Conservation (phyloP, 306 rosid species). For the Luffa acutangula region DNA sequence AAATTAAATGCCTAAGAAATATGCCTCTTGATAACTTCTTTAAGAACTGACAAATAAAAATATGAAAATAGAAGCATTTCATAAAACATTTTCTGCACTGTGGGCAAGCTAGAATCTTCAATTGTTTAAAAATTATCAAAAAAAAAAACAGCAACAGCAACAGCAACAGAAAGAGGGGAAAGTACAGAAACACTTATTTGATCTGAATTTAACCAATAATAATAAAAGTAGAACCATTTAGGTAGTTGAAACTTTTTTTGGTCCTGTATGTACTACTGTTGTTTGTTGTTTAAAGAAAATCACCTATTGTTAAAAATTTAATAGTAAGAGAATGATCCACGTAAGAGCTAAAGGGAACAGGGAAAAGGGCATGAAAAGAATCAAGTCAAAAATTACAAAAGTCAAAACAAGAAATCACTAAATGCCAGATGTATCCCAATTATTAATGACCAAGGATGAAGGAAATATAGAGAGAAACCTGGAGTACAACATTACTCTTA, state of each 20-base stretch:
- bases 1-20: neutral
- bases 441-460: neutral
- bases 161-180: too few relatives aligned
- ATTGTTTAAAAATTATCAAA: too few relatives aligned
- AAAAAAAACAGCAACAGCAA: too few relatives aligned
- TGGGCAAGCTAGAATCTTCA: too few relatives aligned
- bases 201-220: too few relatives aligned
- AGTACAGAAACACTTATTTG: too few relatives aligned
- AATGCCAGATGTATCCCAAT: neutral
- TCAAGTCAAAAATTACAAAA: neutral
- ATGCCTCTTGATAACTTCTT: neutral
- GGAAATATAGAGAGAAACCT: neutral
- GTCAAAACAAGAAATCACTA: neutral
- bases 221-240: too few relatives aligned
- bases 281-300: neutral
- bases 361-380: neutral
- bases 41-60: neutral
- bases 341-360: neutral
- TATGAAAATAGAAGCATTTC: neutral
- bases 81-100: neutral
- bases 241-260: neutral
- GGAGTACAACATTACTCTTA: neutral
- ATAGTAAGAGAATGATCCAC: neutral
- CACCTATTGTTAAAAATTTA: neutral
- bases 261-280: neutral